A percentile compares a stretch with the other conserved stretches of the same genome.
phyloP scores from a whole-genome alignment of 2,329 filamentous ascomycete species.

The Trematosphaeria pertusa region DNA sequence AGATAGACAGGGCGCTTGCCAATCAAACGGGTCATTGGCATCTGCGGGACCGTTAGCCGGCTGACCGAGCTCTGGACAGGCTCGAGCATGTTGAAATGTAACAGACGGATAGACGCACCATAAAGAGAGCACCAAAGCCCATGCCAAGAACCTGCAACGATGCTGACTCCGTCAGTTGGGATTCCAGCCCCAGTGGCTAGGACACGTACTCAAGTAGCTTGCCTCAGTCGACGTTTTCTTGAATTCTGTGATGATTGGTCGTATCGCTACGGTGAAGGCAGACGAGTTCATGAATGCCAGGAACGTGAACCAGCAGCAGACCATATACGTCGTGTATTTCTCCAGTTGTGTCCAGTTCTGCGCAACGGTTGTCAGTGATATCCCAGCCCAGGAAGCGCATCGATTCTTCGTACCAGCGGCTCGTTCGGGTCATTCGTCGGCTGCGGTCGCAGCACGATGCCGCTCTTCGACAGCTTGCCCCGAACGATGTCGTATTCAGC shows the following conservation, averaged over 20 bases:
- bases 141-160: conserved; percentile 3
- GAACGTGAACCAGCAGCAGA: conserved; percentile 4
- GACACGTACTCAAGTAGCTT: conserved; percentile 1
- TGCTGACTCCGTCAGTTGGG: background rate
- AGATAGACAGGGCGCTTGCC: conserved; percentile 61
- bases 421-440: conserved; percentile 12
- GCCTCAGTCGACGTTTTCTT: conserved; percentile 1
- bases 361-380: background rate
- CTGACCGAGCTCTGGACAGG: conserved; percentile 20
- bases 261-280: conserved; percentile 3
- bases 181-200: background rate
- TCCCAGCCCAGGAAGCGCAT: background rate
- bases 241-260: conserved; percentile 2
- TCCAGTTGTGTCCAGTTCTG: conserved; percentile 2
- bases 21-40: conserved; percentile 60
- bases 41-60: conserved; percentile 23
- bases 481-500: conserved; percentile 2
- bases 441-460: conserved; percentile 6
- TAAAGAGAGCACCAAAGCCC: conserved; percentile 15
- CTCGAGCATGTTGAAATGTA: too few relatives aligned
- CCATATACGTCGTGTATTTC: background rate
- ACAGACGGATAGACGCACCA: conserved; percentile 76
- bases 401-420: conserved; percentile 1
- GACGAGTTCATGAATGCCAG: conserved; percentile 6
- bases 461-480: conserved; percentile 3